These are phyloP conservation scores for Phylloporus arenicola DNA, from an alignment of 768 basidiomycete species.

Conservation along the genomic window DNA sequence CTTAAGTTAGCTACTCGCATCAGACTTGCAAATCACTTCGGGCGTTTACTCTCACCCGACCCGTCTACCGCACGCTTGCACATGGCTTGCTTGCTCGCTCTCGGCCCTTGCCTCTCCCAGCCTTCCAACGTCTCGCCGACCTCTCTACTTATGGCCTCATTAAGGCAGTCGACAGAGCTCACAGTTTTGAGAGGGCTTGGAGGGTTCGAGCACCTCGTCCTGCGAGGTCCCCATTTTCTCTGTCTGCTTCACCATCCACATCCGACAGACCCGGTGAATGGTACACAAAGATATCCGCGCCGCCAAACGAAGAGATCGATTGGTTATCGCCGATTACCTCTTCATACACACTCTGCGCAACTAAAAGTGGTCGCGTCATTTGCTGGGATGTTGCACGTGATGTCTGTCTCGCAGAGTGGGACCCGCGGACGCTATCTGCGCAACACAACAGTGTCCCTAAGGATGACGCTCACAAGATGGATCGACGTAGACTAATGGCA, in stretches of 20 bases:
- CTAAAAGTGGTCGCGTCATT: slow-evolving; percentile 69
- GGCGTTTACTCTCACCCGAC: slow-evolving; percentile 57
- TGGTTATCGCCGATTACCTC: slow-evolving; percentile 76
- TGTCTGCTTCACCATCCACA: slow-evolving; percentile 24
- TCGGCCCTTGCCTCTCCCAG: slow-evolving; percentile 61
- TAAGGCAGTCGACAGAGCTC: slow-evolving; percentile 57
- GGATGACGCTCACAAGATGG: slow-evolving; percentile 1
- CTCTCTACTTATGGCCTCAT: slow-evolving; percentile 59
- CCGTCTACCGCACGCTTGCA: slow-evolving; percentile 64
- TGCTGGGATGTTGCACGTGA: slow-evolving; percentile 72
- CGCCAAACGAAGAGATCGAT: slow-evolving; percentile 64
- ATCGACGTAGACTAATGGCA: slow-evolving; percentile 7
- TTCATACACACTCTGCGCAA: slow-evolving; percentile 71
- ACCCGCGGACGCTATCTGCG: slow-evolving; percentile 35
- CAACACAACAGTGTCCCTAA: slow-evolving; percentile 3
- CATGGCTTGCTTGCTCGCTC: slow-evolving; percentile 58
- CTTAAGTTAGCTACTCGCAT: neutral
- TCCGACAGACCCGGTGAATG: slow-evolving; percentile 33
- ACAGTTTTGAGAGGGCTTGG: slow-evolving; percentile 60
- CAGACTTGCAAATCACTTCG: slow-evolving; percentile 62
- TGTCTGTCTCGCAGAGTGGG: slow-evolving; percentile 62
- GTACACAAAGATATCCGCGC: slow-evolving; percentile 67
- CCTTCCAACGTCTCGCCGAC: slow-evolving; percentile 64
- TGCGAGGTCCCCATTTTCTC: slow-evolving; percentile 27
- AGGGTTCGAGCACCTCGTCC: slow-evolving; percentile 53